phyloP scores from a whole-genome alignment of 306 rosid species.

The Vicia faba region DNA sequence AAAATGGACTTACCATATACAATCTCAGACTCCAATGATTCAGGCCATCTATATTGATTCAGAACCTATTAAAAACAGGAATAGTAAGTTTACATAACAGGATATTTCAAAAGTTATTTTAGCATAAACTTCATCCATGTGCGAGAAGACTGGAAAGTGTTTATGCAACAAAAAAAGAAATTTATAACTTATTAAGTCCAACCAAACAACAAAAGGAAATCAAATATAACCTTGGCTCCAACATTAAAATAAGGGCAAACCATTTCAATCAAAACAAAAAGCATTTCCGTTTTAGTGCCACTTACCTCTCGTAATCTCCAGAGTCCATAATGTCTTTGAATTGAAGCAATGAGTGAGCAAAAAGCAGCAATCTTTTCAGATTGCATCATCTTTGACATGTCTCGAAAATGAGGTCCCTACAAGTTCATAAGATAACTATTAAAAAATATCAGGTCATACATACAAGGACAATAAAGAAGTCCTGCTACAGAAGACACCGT shows the following conservation, averaged over 20 bases:
- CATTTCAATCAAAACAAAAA: slow-evolving; percentile 29
- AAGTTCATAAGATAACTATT: slow-evolving; percentile 21
- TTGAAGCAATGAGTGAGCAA: slow-evolving; percentile 60
- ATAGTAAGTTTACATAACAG: slow-evolving; percentile 18
- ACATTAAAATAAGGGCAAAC: slow-evolving; percentile 20
- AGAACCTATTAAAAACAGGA: slow-evolving; percentile 52
- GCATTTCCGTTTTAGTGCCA: slow-evolving; percentile 25
- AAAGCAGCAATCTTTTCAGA: slow-evolving; percentile 58
- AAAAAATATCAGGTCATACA: slow-evolving; percentile 29
- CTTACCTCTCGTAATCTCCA: slow-evolving; percentile 79
- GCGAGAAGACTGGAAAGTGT: slow-evolving; percentile 8
- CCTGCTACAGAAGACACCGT: slow-evolving; percentile 26
- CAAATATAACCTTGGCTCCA: slow-evolving; percentile 23
- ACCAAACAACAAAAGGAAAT: slow-evolving; percentile 26
- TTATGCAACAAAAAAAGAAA: slow-evolving; percentile 14
- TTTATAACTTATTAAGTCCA: slow-evolving; percentile 11
- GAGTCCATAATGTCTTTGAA: slow-evolving; percentile 72
- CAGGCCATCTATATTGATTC: slow-evolving; percentile 78
- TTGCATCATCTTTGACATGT: slow-evolving; percentile 57
- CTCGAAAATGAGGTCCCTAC: slow-evolving; percentile 65
- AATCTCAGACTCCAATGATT: slow-evolving; percentile 68
- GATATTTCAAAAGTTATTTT: slow-evolving; percentile 26
- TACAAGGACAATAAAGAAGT: slow-evolving; percentile 28
- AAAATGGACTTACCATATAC: slow-evolving; percentile 57
- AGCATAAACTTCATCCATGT: slow-evolving; percentile 15